Evolutionary conservation across 805 yeast species (phyloP), one percentile per base, ranked within the genome.

Genomic region (Priceomyces medius): DNA sequence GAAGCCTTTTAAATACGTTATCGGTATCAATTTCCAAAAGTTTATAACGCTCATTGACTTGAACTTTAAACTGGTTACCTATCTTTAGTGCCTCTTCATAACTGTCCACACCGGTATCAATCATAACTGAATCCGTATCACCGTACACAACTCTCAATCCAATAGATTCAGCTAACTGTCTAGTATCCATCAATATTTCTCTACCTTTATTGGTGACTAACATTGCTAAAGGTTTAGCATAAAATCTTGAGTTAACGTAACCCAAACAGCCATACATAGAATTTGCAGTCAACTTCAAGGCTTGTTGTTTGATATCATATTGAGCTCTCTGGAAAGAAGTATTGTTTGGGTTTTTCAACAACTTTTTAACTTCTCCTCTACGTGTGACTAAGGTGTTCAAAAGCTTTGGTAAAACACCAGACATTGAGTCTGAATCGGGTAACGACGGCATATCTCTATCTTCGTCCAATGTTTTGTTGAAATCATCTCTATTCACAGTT

Each of bases 241-340:
- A 91, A 63, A 93, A 93, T 55, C 99, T 77, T 17, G 97, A 88
- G 54, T 85, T 78, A 5, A 85, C 85, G 61, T 83, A 90, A 51
- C 99, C 99, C 54, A 93, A 76, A 77, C 98, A 93, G 58, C 99
- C 99, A 67, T 93, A 93, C 97, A 93, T 91, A n/a, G 99, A 93
- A 65, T 93, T 93, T 20, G 99, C 99, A 2, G 99, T 95, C 59
- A 93, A 74, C 61, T 93, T 93, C 59, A 93, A 77, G 0, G 99
- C 98, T 61, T 85, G 95, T 64, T 93, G 99, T 57, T 90, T 88
- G 57, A 90, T 89, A 61, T 93, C 98, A 72, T 85, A 88, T 57
- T 91, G 97, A 0, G 87, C 84, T 42, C 66, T 79, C 58, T 87
- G 89, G 40, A 71, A 65, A 0, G 80, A 71, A 0, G 82, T 73